A percentile compares a stretch with the other conserved stretches of the same genome.
Evolutionary conservation across 169 alveolate species (phyloP).

Genomic region (Plasmodium chabaudi): DNA sequence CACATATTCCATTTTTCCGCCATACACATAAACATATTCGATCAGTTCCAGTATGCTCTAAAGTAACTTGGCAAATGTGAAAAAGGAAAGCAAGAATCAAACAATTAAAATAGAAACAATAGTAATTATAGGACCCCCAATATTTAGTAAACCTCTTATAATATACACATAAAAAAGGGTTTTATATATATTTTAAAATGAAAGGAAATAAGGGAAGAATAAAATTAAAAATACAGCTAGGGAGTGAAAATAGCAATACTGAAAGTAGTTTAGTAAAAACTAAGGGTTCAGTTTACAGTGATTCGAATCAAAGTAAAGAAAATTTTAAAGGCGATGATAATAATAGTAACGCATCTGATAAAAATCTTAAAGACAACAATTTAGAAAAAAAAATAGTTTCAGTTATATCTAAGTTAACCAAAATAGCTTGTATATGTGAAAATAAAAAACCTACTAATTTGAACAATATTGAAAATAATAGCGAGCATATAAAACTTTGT

Average conservation of each 20-base stretch:
- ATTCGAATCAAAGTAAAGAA: constrained; percentile 35
- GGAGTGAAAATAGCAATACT: constrained; percentile 10
- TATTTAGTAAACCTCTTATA: too few species aligned
- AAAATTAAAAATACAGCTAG: constrained; percentile 36
- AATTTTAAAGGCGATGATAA: constrained; percentile 19
- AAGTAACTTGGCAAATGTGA: too few species aligned
- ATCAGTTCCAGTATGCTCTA: too few species aligned
- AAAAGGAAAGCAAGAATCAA: too few species aligned
- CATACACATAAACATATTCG: too few species aligned
- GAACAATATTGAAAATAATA: constrained; percentile 12
- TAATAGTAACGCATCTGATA: constrained; percentile 19
- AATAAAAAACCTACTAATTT: constrained; percentile 21
- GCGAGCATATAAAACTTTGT: constrained; percentile 14
- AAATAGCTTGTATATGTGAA: constrained; percentile 72
- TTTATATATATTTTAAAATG: constrained; percentile 1
- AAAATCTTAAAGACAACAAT: constrained; percentile 34
- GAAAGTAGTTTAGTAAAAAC: neutral
- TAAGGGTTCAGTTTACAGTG: constrained; percentile 27
- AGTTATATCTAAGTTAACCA: constrained; percentile 61
- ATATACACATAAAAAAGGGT: too few species aligned
- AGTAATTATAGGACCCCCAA: too few species aligned
- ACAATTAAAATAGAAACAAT: too few species aligned
- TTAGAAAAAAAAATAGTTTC: constrained; percentile 61
- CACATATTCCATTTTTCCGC: too few species aligned
- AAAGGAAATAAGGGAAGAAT: constrained; percentile 52